phyloP scores from a whole-genome alignment of 257 asterid genomes.

The Ilex aquifolium region DNA sequence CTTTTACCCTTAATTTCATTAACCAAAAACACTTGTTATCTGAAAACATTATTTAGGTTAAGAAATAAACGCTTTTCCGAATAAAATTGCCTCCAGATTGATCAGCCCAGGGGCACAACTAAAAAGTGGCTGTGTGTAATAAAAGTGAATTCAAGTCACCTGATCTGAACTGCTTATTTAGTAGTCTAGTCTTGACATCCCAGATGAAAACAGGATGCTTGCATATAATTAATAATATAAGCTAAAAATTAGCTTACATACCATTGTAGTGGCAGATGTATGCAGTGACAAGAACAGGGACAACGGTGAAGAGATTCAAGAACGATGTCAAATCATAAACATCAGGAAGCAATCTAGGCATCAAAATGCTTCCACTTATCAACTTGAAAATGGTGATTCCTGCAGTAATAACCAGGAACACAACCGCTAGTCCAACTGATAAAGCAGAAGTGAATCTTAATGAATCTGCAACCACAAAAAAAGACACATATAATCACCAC shows the following conservation, averaged over 20 bases:
- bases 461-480: conserved; percentile 2
- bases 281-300: conserved; percentile 56
- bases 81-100: no score
- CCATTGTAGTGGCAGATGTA: conserved; percentile 67
- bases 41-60: no score
- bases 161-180: no score
- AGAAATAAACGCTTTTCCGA: no score
- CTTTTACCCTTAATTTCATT: no score
- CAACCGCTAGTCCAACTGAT: neutral
- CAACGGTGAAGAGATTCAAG: conserved; percentile 56
- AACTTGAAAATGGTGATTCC: conserved; percentile 24
- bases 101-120: no score
- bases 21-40: no score
- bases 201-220: neutral
- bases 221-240: neutral
- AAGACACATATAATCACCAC: neutral
- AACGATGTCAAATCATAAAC: conserved; percentile 33
- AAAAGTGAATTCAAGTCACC: no score
- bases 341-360: conserved; percentile 41
- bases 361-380: conserved; percentile 24
- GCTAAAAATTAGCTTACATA: conserved; percentile 9
- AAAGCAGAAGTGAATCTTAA: conserved; percentile 1
- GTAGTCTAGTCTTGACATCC: no score
- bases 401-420: conserved; percentile 1
- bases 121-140: no score